A percentile compares a stretch with the other conserved stretches of the same genome.
phyloP scores from a whole-genome alignment of 352 stramenopile species.

The Phytophthora idaei region DNA sequence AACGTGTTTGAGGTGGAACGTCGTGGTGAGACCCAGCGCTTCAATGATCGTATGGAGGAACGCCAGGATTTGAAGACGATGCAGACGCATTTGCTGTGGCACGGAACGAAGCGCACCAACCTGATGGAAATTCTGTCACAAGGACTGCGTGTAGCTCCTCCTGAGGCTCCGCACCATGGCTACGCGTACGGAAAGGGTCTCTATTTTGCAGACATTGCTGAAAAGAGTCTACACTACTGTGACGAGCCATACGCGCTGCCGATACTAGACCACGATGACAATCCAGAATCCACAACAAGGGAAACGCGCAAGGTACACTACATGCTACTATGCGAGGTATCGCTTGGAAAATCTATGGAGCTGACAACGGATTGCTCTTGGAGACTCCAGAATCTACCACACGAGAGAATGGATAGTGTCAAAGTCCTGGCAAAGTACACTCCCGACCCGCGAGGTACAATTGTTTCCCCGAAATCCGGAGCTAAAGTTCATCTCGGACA shows the following conservation, averaged over 20 bases:
- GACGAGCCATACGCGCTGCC: not conserved
- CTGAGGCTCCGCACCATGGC: not conserved
- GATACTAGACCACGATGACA: not conserved
- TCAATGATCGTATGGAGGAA: conserved; percentile 24
- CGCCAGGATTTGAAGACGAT: not conserved
- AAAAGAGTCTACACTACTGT: not conserved
- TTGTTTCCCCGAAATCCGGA: not conserved
- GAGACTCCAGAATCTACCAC: too few relatives aligned
- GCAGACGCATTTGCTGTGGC: not conserved
- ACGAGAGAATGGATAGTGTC: too few relatives aligned
- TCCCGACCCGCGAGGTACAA: too few relatives aligned
- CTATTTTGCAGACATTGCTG: not conserved
- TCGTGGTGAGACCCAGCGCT: conserved; percentile 57
- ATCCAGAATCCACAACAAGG: not conserved
- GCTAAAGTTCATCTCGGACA: not conserved
- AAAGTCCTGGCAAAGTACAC: too few relatives aligned
- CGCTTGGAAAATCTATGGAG: not conserved
- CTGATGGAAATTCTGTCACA: not conserved
- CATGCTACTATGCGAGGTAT: not conserved
- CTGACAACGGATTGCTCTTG: too few relatives aligned
- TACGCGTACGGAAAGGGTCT: not conserved
- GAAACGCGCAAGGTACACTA: not conserved
- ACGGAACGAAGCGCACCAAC: not conserved
- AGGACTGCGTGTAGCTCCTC: not conserved
- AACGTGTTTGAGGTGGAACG: conserved; percentile 70